phyloP scores from a whole-genome alignment of 768 basidiomycete genomes.

The Postia placenta region DNA sequence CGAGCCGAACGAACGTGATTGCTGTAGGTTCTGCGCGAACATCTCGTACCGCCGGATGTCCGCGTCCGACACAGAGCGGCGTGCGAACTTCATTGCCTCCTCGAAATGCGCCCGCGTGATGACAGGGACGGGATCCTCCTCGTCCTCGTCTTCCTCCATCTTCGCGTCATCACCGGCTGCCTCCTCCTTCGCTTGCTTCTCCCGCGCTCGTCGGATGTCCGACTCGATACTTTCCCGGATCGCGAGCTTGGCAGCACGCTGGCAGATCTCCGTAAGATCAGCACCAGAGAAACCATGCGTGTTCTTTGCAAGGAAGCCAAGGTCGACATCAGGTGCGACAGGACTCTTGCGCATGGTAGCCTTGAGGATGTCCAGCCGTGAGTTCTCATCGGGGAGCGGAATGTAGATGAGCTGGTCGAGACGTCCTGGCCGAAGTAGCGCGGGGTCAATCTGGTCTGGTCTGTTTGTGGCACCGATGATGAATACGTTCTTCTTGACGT shows the following conservation, averaged over 20 bases:
- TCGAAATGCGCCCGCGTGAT: conserved; percentile 94
- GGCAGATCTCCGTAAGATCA: conserved; percentile 99
- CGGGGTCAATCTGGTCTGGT: conserved; percentile 92
- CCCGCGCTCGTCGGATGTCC: conserved; percentile 76
- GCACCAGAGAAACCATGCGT: conserved; percentile 99
- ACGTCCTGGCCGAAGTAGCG: conserved; percentile 93
- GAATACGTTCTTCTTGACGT: conserved; percentile 98
- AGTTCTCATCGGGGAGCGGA: conserved; percentile 91
- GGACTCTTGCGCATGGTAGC: conserved; percentile 93
- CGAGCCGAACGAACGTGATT: conserved; percentile 88
- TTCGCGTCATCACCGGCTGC: conserved; percentile 58
- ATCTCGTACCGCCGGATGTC: conserved; percentile 98
- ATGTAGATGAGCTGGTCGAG: conserved; percentile 99
- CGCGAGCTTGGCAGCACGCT: conserved; percentile 94
- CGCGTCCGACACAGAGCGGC: conserved; percentile 93
- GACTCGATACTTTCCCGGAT: conserved; percentile 93
- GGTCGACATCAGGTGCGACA: conserved; percentile 74
- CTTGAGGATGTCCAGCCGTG: conserved; percentile 85
- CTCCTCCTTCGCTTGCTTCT: conserved; percentile 77
- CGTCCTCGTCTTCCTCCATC: conserved; percentile 68
- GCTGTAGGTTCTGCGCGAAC: conserved; percentile 93
- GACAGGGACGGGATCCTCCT: conserved; percentile 86
- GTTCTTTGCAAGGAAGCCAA: conserved; percentile 80
- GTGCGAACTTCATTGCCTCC: conserved; percentile 97
- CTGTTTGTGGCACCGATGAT: conserved; percentile 97